These are phyloP conservation scores for Plasmodium vivax DNA, from an alignment of 169 alveolate genomes.

Conservation along the genomic window DNA sequence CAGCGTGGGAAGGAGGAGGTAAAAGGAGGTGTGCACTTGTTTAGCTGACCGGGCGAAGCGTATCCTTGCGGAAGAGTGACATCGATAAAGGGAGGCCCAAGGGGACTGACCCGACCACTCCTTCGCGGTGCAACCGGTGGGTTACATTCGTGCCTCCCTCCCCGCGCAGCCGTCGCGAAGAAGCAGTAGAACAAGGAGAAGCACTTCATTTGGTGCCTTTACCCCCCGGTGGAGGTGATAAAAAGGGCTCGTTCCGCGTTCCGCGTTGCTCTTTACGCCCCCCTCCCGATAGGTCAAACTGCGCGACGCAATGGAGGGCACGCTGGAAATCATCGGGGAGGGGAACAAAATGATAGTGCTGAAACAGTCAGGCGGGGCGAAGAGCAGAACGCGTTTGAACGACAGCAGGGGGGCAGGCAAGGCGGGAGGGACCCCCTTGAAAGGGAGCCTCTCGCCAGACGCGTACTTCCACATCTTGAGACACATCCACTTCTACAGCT, in stretches of 20 bases:
- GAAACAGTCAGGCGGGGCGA: conserved; percentile 2
- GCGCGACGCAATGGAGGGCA: conserved; percentile 3
- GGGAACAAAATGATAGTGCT: conserved; percentile 64
- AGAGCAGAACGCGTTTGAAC: neutral
- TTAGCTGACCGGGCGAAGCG: neutral
- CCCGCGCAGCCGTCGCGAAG: no score
- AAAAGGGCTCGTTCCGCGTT: no score
- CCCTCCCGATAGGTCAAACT: neutral
- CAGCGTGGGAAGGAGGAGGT: neutral
- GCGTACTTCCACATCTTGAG: conserved; percentile 13
- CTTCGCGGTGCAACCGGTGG: neutral
- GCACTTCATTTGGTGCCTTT: neutral
- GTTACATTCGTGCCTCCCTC: neutral
- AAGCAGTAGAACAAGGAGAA: neutral
- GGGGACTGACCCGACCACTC: neutral
- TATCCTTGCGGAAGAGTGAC: neutral
- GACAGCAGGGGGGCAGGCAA: neutral
- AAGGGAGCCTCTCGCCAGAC: neutral
- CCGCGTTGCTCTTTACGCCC: no score
- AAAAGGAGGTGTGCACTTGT: neutral
- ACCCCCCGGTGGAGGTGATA: neutral
- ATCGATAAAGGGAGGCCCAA: neutral
- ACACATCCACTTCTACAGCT: conserved; percentile 53
- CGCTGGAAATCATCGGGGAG: conserved; percentile 62
- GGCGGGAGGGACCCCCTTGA: neutral